Evolutionary conservation across 495 filamentous ascomycete species (phyloP), one percentile per base, ranked within the genome.

Genomic region (Xylaria nigripes): DNA sequence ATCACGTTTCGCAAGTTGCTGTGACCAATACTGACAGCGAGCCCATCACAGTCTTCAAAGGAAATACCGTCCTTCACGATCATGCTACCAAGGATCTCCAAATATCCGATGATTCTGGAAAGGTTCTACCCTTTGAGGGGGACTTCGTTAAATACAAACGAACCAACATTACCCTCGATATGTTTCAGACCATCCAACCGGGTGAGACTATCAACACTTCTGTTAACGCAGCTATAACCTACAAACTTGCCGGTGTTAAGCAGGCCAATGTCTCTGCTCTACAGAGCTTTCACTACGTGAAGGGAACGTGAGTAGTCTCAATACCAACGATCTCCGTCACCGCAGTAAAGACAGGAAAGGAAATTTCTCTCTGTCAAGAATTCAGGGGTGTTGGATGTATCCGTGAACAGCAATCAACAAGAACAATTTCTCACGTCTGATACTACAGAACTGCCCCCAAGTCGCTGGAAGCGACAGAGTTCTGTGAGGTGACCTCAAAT

Each of bases 21-120:
- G 54, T 66, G 30, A 66, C 63, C 21, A 66, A 66, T 43, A 66
- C 61, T 24, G 63, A 58, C n/a, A 52, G 21, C 41, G 59, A 64
- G 50, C 40, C 63, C 23, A 43, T 66, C 40, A 61, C 58, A 10
- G 55, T 66, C 43, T 66, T 64, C 59, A 66, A 64, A 56, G 63
- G 63, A 42, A 66, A 66, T 53, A 66, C 63, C n/a, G 61, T 64
- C 2, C 51, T 66, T 23, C 53, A 48, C 41, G 56, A 58, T 6
- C 63, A 66, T 41, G 47, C 61, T 22, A 66, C 63, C 46, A 64
- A 60, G 44, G 61, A 66, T 52, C 58, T 66, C 25, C 16, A 53
- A 0, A 61, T 64, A 16, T 13, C 61, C 21, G 63, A 61, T 32
- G 61, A 55, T 21, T 38, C 27, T 34, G 62, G 62, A 36, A 61